Conservation (phyloP, 1,139 yeast genomes). For the Taphrina sp. region DNA sequence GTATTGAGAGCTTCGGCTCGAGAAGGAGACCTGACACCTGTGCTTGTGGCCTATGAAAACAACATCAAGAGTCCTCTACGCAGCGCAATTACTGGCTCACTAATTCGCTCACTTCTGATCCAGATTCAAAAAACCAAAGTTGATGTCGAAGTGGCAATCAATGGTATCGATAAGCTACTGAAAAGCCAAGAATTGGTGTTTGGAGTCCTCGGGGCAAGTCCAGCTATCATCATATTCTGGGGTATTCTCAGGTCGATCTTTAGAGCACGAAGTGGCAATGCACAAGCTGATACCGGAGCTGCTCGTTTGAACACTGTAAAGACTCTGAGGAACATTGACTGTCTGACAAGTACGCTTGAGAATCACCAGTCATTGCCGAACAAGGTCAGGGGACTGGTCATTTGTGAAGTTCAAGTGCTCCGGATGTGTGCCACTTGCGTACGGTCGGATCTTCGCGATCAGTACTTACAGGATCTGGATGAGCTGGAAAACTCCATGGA, state of each 20-base stretch:
- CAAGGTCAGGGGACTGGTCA: slow-evolving; percentile 39
- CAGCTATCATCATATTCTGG: slow-evolving; percentile 63
- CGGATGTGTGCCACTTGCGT: slow-evolving; percentile 33
- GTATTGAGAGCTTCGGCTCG: slow-evolving; percentile 45
- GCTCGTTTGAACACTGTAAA: slow-evolving; percentile 48
- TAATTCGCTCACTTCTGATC: slow-evolving; percentile 73
- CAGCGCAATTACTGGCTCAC: slow-evolving; percentile 62
- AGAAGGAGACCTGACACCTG: slow-evolving; percentile 72
- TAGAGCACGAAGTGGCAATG: slow-evolving; percentile 38
- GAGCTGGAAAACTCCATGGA: slow-evolving; percentile 38
- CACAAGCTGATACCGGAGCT: slow-evolving; percentile 44
- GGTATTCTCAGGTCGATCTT: slow-evolving; percentile 44
- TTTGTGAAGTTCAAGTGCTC: slow-evolving; percentile 40
- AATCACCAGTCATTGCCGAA: slow-evolving; percentile 38
- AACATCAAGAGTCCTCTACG: slow-evolving; percentile 70
- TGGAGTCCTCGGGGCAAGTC: slow-evolving; percentile 85
- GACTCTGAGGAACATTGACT: slow-evolving; percentile 59
- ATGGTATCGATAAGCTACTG: slow-evolving; percentile 83
- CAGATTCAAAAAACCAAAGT: slow-evolving; percentile 94
- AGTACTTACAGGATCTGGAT: slow-evolving; percentile 39
- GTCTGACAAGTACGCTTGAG: slow-evolving; percentile 39
- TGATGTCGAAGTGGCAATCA: slow-evolving; percentile 85
- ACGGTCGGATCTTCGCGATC: slow-evolving; percentile 36
- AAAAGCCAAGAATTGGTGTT: slow-evolving; percentile 90
- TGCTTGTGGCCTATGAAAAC: slow-evolving; percentile 75